Conservation (phyloP, 495 filamentous ascomycete species). For the Patellaria atrata region DNA sequence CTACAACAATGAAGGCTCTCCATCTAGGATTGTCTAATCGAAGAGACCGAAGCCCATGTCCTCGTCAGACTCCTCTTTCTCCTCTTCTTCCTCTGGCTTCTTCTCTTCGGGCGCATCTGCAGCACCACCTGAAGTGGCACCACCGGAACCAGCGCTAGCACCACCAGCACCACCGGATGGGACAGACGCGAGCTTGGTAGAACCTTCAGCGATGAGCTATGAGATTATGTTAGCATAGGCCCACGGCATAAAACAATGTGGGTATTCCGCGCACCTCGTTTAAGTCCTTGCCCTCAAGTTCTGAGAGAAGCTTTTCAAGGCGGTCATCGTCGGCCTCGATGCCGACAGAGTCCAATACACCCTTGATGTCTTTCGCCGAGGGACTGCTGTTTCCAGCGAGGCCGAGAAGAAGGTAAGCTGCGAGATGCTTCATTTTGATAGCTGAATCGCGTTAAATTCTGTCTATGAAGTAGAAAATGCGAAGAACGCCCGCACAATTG, state of each 20-base stretch:
- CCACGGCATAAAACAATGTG: background rate
- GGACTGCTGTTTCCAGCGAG: slow-evolving; percentile 87
- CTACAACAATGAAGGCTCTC: too few relatives aligned
- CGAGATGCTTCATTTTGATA: slow-evolving; percentile 97
- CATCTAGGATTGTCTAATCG: too few relatives aligned
- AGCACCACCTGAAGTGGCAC: slow-evolving; percentile 51
- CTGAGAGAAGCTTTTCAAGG: slow-evolving; percentile 65
- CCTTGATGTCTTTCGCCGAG: slow-evolving; percentile 76
- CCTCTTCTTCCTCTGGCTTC: slow-evolving; percentile 58
- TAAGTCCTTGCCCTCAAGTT: slow-evolving; percentile 97
- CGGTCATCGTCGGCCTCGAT: slow-evolving; percentile 89
- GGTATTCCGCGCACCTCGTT: slow-evolving; percentile 50
- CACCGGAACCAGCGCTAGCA: slow-evolving; percentile 46
- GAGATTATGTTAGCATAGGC: slow-evolving; percentile 5
- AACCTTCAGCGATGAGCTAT: slow-evolving; percentile 85
- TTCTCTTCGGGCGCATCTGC: slow-evolving; percentile 54
- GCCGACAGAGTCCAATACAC: slow-evolving; percentile 82
- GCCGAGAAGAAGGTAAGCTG: slow-evolving; percentile 92
- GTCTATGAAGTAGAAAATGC: background rate
- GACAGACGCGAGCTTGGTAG: slow-evolving; percentile 91
- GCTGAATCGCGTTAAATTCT: slow-evolving; percentile 13
- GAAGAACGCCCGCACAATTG: background rate
- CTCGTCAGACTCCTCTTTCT: slow-evolving; percentile 91
- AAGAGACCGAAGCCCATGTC: slow-evolving; percentile 99
- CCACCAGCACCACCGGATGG: slow-evolving; percentile 77